Evolutionary conservation across 2,329 filamentous ascomycete genomes (phyloP).

Genomic region (Metarhizium anisopliae): DNA sequence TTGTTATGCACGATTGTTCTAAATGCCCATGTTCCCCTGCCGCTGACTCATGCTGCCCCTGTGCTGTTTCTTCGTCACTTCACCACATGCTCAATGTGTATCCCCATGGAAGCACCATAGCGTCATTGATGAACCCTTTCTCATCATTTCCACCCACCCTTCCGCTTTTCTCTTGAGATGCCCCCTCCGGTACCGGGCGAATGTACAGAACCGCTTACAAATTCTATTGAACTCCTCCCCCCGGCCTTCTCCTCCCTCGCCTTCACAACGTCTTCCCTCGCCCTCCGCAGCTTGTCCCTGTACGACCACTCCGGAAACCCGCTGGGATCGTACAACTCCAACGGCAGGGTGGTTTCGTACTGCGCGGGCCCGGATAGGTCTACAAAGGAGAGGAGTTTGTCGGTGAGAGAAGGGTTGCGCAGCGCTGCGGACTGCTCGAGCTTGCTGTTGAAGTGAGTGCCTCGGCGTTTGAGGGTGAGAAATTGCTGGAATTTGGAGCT

Average conservation of each 20-base stretch:
- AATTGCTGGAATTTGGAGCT: constrained; percentile 66
- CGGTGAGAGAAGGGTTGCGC: constrained; percentile 62
- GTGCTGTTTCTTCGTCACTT: neutral
- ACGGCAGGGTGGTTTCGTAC: constrained; percentile 54
- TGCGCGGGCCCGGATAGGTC: constrained; percentile 40
- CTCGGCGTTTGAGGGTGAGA: constrained; percentile 65
- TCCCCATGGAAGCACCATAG: neutral
- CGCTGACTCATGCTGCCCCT: no score
- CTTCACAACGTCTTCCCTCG: constrained; percentile 35
- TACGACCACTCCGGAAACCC: constrained; percentile 47
- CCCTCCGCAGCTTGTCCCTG: constrained; percentile 38
- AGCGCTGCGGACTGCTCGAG: constrained; percentile 58
- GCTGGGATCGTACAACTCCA: constrained; percentile 48
- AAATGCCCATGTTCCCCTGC: neutral
- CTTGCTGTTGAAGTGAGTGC: constrained; percentile 70
- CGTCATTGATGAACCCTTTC: neutral
- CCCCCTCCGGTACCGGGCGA: constrained; percentile 9
- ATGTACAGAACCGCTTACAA: constrained; percentile 25
- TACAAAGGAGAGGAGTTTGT: constrained; percentile 65
- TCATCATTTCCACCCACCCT: constrained; percentile 23
- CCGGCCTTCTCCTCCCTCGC: constrained; percentile 34
- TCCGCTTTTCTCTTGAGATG: constrained; percentile 22
- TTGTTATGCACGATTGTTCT: neutral
- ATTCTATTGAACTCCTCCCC: constrained; percentile 34
- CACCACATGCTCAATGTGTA: neutral